These are phyloP conservation scores for Gracilaria gracilis DNA, from an alignment of 23 red algal species.

Conservation along the genomic window DNA sequence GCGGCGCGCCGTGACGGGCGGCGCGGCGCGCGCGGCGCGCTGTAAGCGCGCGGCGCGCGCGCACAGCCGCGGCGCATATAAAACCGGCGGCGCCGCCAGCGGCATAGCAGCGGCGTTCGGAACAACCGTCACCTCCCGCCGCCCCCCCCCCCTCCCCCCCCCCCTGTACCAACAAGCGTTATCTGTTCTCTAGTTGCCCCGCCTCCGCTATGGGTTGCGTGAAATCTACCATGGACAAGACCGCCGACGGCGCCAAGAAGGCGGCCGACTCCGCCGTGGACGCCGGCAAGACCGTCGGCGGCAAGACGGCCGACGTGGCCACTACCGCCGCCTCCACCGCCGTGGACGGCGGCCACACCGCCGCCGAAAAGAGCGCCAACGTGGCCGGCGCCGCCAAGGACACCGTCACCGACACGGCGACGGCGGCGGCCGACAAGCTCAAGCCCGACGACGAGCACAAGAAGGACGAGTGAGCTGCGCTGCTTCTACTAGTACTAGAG, in stretches of 20 bases:
- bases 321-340: background rate
- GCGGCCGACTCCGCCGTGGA: conserved; percentile 24
- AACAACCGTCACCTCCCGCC: background rate
- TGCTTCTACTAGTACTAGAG: no score
- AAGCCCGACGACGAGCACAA: background rate
- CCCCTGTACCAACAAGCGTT: background rate
- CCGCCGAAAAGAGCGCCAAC: background rate
- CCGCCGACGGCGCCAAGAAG: conserved; percentile 44
- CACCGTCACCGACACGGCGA: background rate
- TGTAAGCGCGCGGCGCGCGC: conserved; percentile 19
- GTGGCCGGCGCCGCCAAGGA: conserved; percentile 20
- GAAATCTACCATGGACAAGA: conserved; percentile 43
- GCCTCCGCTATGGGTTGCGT: conserved; percentile 35
- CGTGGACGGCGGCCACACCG: background rate
- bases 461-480: background rate
- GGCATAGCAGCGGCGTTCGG: background rate
- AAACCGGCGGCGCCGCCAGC: background rate
- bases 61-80: background rate
- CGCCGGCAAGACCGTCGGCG: background rate
- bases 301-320: background rate
- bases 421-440: background rate
- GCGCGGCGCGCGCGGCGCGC: background rate
- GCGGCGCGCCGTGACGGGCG: background rate
- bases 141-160: background rate
- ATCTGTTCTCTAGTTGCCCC: background rate